A percentile compares a stretch with the other conserved stretches of the same genome.
phyloP scores from a whole-genome alignment of 1,139 yeast species.

The Chernovozyma aurita region DNA sequence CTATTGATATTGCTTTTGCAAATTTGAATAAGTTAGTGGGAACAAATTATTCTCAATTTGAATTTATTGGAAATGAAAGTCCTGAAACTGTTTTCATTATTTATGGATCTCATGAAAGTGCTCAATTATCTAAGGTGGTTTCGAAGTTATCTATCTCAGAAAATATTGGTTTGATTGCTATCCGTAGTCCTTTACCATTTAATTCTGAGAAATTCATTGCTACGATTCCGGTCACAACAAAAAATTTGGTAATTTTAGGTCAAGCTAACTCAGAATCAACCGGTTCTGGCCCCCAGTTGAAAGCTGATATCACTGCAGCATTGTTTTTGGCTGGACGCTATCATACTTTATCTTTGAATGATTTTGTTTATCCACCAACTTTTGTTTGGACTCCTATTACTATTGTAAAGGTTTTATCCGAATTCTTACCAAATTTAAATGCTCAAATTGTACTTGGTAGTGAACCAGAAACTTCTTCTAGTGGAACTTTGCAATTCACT shows the following conservation, averaged over 20 bases:
- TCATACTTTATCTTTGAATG: conserved; percentile 40
- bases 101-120: conserved; percentile 68
- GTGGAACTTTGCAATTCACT: conserved; percentile 18
- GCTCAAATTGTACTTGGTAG: conserved; percentile 19
- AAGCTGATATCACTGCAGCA: conserved; percentile 71
- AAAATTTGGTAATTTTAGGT: conserved; percentile 62
- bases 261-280: conserved; percentile 39
- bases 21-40: conserved; percentile 57
- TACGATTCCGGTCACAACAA: conserved; percentile 54
- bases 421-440: conserved; percentile 36
- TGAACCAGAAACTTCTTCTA: conserved; percentile 1
- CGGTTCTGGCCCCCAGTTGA: conserved; percentile 37
- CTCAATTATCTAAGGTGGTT: conserved; percentile 47
- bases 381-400: conserved; percentile 58
- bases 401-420: conserved; percentile 43
- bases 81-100: conserved; percentile 74
- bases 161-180: conserved; percentile 61
- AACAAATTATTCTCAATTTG: conserved; percentile 60
- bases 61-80: conserved; percentile 57
- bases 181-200: conserved; percentile 79
- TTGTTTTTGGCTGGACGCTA: conserved; percentile 52
- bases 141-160: conserved; percentile 24
- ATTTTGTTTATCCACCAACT: conserved; percentile 46
- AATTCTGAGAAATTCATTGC: conserved; percentile 55
- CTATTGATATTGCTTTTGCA: conserved; percentile 37